Base-by-base conservation (phyloP, 2,329 filamentous ascomycete species). In the Ceratocystis cacaofunesta region DNA sequence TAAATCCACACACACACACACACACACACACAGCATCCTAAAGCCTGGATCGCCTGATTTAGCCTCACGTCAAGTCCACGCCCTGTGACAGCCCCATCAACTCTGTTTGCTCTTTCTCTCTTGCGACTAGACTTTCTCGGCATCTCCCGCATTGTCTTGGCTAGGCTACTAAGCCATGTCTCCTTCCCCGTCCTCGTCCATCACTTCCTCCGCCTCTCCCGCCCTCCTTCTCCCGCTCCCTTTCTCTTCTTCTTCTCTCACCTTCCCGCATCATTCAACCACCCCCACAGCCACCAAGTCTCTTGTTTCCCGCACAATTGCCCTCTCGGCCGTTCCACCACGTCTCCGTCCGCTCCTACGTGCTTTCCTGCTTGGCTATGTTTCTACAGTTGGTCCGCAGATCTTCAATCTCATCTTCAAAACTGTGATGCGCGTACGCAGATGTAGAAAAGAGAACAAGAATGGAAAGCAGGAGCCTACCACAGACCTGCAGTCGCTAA, bases 291-390 rank as follows among this genome's bases (percentile, higher is more conserved):
- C 28, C 44, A 41, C 41, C 17, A 72, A 67, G 62, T 8, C 63
- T 44, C 57, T 64, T 10, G 12, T 63, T 22, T 50, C 66, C n/a
- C 57, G 60, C n/a, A 7, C 46, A 25, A 19, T 63, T 15, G 22
- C 63, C 48, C 71, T 75, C 61, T 68, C 70, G 36, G 68, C 70
- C 57, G 67, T 85, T 57, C 81, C 82, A 36, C 76, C 79, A 12
- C 68, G 78, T 50, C 73, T 86, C 41, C 78, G 80, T 63, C 84
- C 84, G 17, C 72, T 84, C 28, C 70, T 84, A 64, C 79, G 82
- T 67, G 84, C 84, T 60, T 87, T 84, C 72, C 71, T 83, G 15
- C 70, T 86, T 43, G 84, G 83, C 36, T 86, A 85, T 74, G 79
- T 79, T 19, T 85, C 82, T 63, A 77, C 79, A 43, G 82, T 85